These are phyloP conservation scores for Calonectria ilicicola DNA, from an alignment of 2,329 filamentous ascomycete species.

Conservation along the genomic window DNA sequence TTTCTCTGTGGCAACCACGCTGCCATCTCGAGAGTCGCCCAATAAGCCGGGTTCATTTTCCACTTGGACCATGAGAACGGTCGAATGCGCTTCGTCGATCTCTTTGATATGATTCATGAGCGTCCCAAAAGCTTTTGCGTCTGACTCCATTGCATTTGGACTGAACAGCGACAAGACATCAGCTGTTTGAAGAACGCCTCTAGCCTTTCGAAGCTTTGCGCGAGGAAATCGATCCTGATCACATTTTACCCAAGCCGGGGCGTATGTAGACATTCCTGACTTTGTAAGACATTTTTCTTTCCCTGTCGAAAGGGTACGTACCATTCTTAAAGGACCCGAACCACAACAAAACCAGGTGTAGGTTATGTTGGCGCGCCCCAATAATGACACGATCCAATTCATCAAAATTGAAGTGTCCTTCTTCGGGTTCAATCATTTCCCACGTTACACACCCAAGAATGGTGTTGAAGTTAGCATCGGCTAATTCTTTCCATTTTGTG, in stretches of 20 bases:
- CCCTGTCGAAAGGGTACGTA: not conserved
- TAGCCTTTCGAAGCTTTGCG: slow-evolving; percentile 43
- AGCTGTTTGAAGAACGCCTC: slow-evolving; percentile 36
- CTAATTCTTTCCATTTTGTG: slow-evolving; percentile 43
- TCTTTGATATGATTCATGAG: slow-evolving; percentile 50
- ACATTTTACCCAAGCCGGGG: slow-evolving; percentile 42
- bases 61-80: slow-evolving; percentile 65
- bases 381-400: slow-evolving; percentile 47
- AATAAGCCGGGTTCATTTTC: slow-evolving; percentile 63
- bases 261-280: slow-evolving; percentile 42
- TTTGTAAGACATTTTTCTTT: not conserved
- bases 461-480: slow-evolving; percentile 47
- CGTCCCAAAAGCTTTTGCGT: slow-evolving; percentile 41
- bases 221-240: slow-evolving; percentile 42
- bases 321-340: slow-evolving; percentile 48
- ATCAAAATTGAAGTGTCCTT: slow-evolving; percentile 47
- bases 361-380: slow-evolving; percentile 40
- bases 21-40: slow-evolving; percentile 60
- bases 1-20: slow-evolving; percentile 47
- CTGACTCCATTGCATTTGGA: slow-evolving; percentile 8
- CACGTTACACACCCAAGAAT: slow-evolving; percentile 49
- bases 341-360: slow-evolving; percentile 46
- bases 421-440: slow-evolving; percentile 50
- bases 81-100: slow-evolving; percentile 53
- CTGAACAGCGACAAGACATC: slow-evolving; percentile 45